These are phyloP conservation scores for Hyphopichia pseudoburtonii DNA, from an alignment of 1,139 yeast genomes.

Conservation along the genomic window DNA sequence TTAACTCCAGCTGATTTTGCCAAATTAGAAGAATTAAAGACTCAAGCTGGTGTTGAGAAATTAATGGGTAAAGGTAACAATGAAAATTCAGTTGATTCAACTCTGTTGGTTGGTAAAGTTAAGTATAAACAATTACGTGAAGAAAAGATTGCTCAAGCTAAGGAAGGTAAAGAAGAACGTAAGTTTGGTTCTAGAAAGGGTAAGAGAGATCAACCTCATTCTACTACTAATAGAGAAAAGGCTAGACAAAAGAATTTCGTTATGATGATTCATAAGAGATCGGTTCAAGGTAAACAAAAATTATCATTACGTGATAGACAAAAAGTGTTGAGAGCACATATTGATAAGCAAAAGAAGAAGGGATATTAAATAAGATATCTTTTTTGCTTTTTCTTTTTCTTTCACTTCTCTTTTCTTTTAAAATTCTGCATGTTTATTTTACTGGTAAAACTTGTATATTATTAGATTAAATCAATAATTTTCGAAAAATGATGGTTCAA, in stretches of 20 bases:
- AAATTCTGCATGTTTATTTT: too few relatives aligned
- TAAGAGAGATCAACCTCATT: conserved; percentile 72
- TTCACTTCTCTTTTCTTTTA: too few relatives aligned
- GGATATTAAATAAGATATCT: conserved; percentile 53
- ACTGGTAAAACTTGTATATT: too few relatives aligned
- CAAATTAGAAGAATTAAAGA: conserved; percentile 81
- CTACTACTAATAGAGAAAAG: conserved; percentile 94
- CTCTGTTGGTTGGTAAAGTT: conserved; percentile 74
- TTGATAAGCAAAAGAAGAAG: conserved; percentile 85
- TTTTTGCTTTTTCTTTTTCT: conserved; percentile 4
- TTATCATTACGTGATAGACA: conserved; percentile 89
- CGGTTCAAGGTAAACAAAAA: conserved; percentile 92
- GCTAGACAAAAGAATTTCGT: conserved; percentile 98
- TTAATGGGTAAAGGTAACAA: conserved; percentile 63
- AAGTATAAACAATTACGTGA: conserved; percentile 86
- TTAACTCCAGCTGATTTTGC: conserved; percentile 98
- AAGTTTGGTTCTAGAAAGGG: conserved; percentile 88
- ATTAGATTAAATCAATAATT: too few relatives aligned
- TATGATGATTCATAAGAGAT: conserved; percentile 95
- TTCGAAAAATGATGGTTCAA: too few relatives aligned
- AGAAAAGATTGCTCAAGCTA: conserved; percentile 82
- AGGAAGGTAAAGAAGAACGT: conserved; percentile 91
- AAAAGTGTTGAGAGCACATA: conserved; percentile 79
- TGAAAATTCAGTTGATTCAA: conserved; percentile 85
- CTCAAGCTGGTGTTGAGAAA: conserved; percentile 82